phyloP scores from a whole-genome alignment of 2,329 filamentous ascomycete species.

The Bertia moriformis region DNA sequence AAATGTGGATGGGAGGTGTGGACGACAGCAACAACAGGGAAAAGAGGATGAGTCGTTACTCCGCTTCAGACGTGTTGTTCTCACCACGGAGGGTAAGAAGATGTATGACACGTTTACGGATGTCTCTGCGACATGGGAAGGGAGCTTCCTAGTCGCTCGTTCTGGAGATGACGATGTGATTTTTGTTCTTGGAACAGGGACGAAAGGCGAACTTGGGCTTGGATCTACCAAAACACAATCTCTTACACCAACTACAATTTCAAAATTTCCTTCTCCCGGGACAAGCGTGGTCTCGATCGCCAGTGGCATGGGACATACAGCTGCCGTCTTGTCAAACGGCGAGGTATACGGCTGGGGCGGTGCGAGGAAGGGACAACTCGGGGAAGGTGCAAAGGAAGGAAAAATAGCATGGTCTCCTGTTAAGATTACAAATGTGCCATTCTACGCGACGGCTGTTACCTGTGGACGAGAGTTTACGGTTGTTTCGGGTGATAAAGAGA shows the following conservation, averaged over 20 bases:
- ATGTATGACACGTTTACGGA: slow-evolving; percentile 2
- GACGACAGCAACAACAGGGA: neutral
- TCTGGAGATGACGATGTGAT: slow-evolving; percentile 11
- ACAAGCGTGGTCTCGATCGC: slow-evolving; percentile 26
- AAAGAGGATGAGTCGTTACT: neutral
- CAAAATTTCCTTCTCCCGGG: slow-evolving; percentile 23
- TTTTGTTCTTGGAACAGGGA: slow-evolving; percentile 28
- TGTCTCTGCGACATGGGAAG: slow-evolving; percentile 39
- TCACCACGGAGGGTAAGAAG: too few relatives aligned
- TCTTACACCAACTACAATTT: slow-evolving; percentile 10
- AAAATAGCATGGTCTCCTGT: slow-evolving; percentile 26
- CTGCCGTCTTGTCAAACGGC: slow-evolving; percentile 36
- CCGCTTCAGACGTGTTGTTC: neutral
- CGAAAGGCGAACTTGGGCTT: slow-evolving; percentile 38
- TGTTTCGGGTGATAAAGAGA: slow-evolving; percentile 2
- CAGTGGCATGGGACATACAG: slow-evolving; percentile 40
- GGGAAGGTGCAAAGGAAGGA: slow-evolving; percentile 15
- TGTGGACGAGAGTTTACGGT: slow-evolving; percentile 52
- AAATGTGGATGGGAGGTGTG: slow-evolving; percentile 8
- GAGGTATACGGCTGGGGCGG: slow-evolving; percentile 48
- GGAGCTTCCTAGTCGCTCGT: slow-evolving; percentile 22
- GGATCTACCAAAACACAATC: slow-evolving; percentile 10
- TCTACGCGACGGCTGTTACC: slow-evolving; percentile 24
- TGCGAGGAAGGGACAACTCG: slow-evolving; percentile 46
- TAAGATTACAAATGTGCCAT: slow-evolving; percentile 17